Percentiles rank a stretch among this genome's conserved stretches.
Evolutionary conservation across 371 early-diverging fungal genomes (phyloP).

Genomic region (Catenaria anguillulae): DNA sequence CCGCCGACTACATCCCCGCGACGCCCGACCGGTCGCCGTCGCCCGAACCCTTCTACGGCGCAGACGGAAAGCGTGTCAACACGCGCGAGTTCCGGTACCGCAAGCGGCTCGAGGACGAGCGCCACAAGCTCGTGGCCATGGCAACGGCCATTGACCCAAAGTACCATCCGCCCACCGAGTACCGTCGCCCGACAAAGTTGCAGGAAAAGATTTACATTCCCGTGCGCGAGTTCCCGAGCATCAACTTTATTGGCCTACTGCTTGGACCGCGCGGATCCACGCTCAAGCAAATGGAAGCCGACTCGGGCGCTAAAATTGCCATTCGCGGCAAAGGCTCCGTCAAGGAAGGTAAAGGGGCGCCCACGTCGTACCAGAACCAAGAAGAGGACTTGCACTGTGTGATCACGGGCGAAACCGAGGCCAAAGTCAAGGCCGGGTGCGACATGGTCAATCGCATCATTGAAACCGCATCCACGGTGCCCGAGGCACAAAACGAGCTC

Average conservation of each 20-base stretch:
- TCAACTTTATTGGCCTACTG: slow-evolving; percentile 45
- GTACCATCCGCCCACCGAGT: slow-evolving; percentile 38
- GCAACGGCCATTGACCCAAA: slow-evolving; percentile 19
- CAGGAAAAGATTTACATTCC: slow-evolving; percentile 38
- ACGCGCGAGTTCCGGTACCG: slow-evolving; percentile 33
- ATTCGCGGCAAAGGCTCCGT: slow-evolving; percentile 42
- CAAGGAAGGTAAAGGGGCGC: slow-evolving; percentile 32
- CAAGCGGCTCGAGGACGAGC: slow-evolving; percentile 34
- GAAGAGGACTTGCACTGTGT: slow-evolving; percentile 40
- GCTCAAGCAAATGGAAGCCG: slow-evolving; percentile 35
- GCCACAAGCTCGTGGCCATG: slow-evolving; percentile 30
- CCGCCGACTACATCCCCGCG: background rate
- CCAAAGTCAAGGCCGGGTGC: slow-evolving; percentile 24
- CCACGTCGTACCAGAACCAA: slow-evolving; percentile 20
- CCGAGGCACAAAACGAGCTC: slow-evolving; percentile 35
- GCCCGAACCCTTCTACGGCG: slow-evolving; percentile 35
- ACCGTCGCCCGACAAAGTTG: slow-evolving; percentile 26
- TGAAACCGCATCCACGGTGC: slow-evolving; percentile 36
- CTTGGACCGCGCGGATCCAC: slow-evolving; percentile 45
- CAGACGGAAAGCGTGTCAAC: slow-evolving; percentile 34
- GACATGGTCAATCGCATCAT: slow-evolving; percentile 34
- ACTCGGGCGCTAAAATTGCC: slow-evolving; percentile 36
- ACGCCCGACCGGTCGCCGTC: slow-evolving; percentile 25
- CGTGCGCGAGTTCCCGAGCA: slow-evolving; percentile 33
- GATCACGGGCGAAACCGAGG: slow-evolving; percentile 33